Base-by-base conservation (phyloP, 495 filamentous ascomycete species). In the Beverwykella pulmonaria region DNA sequence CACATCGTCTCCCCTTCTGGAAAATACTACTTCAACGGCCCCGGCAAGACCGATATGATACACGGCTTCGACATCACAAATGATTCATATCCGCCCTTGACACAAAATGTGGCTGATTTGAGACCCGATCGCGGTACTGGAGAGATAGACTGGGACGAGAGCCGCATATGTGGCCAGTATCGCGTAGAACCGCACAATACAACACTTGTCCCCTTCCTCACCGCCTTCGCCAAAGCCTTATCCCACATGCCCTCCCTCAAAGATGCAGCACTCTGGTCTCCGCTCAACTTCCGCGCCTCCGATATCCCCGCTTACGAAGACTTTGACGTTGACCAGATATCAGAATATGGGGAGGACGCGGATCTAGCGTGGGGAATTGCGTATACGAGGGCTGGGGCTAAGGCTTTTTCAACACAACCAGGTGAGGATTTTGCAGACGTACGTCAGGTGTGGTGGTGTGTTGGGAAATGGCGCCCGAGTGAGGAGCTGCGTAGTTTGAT, bases 11-110 rank as follows among this genome's bases (percentile, higher is more conserved):
- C 15, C 3, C 60, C 60, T 3, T 63, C 60, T 12, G 60, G 60
- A 2, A 15, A 1, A 2, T 63, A 46, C 30, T 63, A 63, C 20
- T 63, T 63, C 50, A 20, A 63, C 53, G 60, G 60, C 20, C 52
- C 50, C 29, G 32, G 32, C 1, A 50, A 63, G 8, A 50, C 29
- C 8, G 4, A 22, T 2, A 32, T 26, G 5, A 1, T 22, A 22
- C 14, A n/a, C 0, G 60, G 60, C 1, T 48, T 29, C n/a, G 20
- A 56, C 15, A 32, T 63, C 23, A 63, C 27, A 1, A 26, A 63
- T 9, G 10, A n/a, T 1, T 63, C 50, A 30, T 63, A 63, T 55
- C 60, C 60, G 12, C 60, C 60, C 1, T 15, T 63, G 29, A 34
- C 54, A 32, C 8, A 5, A n/a, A 63, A 32, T 15, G 4, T 1